Conservation (phyloP, 805 yeast species). For the Wickerhamomyces mucosus region DNA sequence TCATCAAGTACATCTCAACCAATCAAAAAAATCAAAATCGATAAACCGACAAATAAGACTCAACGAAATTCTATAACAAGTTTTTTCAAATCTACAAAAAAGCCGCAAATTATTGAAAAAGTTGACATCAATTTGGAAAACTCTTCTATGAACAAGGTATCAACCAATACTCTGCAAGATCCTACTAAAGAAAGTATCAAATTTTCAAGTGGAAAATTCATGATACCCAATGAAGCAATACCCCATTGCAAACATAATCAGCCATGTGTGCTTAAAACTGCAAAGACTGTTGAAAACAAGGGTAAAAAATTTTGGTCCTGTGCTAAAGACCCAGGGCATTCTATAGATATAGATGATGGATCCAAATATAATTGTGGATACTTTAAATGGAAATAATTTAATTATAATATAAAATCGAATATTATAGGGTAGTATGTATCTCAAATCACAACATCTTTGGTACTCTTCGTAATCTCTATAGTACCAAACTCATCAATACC, state of each 20-base stretch:
- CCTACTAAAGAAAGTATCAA: conserved; percentile 1
- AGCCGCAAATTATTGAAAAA: not conserved
- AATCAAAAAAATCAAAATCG: not conserved
- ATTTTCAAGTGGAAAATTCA: conserved; percentile 12
- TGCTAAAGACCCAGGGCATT: conserved; percentile 24
- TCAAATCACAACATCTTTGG: conserved; percentile 5
- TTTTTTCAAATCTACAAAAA: conserved; percentile 8
- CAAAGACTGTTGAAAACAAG: conserved; percentile 31
- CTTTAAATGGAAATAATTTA: conserved; percentile 38
- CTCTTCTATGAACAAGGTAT: not conserved
- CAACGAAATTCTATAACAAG: conserved; percentile 8
- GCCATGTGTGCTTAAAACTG: conserved; percentile 36
- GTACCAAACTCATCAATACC: conserved; percentile 19
- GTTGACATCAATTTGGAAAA: not conserved
- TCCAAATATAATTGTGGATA: conserved; percentile 35
- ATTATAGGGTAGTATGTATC: not conserved
- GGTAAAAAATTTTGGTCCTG: conserved; percentile 52
- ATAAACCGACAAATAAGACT: not conserved
- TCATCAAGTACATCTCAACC: conserved; percentile 8
- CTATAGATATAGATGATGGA: not conserved
- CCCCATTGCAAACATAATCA: conserved; percentile 42
- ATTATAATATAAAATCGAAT: conserved; percentile 2
- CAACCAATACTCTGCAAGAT: not conserved
- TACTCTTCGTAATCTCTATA: conserved; percentile 14
- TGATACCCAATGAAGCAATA: conserved; percentile 14